phyloP scores from a whole-genome alignment of 1,284 basidiomycete genomes.

The Austroboletus niveus region DNA sequence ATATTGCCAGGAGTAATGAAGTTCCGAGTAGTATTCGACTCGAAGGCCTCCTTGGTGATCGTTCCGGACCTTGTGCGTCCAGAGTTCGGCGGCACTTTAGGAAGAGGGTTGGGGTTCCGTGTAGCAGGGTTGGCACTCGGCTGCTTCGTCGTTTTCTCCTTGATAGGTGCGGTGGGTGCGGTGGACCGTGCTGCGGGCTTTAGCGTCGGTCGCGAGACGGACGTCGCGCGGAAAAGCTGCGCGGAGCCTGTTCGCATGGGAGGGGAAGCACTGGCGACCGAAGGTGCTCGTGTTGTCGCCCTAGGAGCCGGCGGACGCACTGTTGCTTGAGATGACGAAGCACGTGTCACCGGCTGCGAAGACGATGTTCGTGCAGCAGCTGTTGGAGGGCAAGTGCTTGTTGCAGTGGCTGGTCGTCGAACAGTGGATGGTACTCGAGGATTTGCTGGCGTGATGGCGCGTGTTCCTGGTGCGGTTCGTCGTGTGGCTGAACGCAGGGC shows the following conservation, averaged over 20 bases:
- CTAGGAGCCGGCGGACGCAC: constrained; percentile 14
- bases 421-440: constrained; percentile 11
- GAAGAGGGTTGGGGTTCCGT: background rate
- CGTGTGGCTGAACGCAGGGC: constrained; percentile 7
- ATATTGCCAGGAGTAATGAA: background rate
- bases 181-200: constrained; percentile 10
- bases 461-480: constrained; percentile 6
- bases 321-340: constrained; percentile 26
- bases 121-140: background rate
- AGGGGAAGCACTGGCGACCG: constrained; percentile 18
- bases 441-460: background rate
- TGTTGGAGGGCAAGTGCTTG: constrained; percentile 7
- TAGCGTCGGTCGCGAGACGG: constrained; percentile 8
- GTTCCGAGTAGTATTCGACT: too few relatives aligned
- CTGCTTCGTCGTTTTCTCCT: constrained; percentile 9
- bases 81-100: too few relatives aligned
- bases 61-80: too few relatives aligned
- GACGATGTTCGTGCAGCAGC: constrained; percentile 3
- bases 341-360: constrained; percentile 24
- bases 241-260: constrained; percentile 1
- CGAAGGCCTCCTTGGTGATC: too few relatives aligned
- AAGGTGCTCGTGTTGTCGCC: constrained; percentile 19
- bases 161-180: background rate
- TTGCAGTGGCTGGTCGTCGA: constrained; percentile 7
- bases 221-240: constrained; percentile 9